Conservation (phyloP, 257 asterid species). For the Solanum virginianum region DNA sequence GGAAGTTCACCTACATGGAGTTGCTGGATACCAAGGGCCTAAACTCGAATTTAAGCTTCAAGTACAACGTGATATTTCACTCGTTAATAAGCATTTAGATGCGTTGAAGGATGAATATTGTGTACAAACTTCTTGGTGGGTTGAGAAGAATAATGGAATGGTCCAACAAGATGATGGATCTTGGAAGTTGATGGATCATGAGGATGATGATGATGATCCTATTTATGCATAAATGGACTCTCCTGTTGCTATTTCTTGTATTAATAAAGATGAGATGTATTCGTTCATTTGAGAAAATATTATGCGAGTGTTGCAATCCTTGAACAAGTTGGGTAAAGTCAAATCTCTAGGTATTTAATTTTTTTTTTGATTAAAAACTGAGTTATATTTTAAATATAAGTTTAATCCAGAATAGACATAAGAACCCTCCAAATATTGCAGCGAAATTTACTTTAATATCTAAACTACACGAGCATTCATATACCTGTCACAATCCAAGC, state of each 20-base stretch:
- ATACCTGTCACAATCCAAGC: too few species aligned
- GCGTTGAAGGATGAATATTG: slow-evolving; percentile 40
- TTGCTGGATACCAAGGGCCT: slow-evolving; percentile 23
- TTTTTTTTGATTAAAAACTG: not conserved
- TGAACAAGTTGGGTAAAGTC: not conserved
- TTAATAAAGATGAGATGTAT: not conserved
- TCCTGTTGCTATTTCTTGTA: not conserved
- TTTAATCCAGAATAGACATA: not conserved
- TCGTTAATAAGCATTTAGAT: slow-evolving; percentile 50
- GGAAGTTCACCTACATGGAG: slow-evolving; percentile 39
- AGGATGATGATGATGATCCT: not conserved
- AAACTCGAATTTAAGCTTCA: slow-evolving; percentile 6
- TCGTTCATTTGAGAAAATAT: not conserved
- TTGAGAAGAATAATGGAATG: slow-evolving; percentile 62
- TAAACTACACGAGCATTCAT: too few species aligned
- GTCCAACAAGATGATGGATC: slow-evolving; percentile 66
- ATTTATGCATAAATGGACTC: not conserved
- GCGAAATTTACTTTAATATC: too few species aligned
- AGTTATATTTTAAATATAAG: not conserved
- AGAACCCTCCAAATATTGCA: too few species aligned
- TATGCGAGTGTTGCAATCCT: not conserved
- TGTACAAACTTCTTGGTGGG: slow-evolving; percentile 62
- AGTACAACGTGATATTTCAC: slow-evolving; percentile 16
- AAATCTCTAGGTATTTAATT: not conserved
- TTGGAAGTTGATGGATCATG: slow-evolving; percentile 59